A percentile compares a stretch with the other conserved stretches of the same genome.
phyloP scores from a whole-genome alignment of 2,329 filamentous ascomycete genomes.

The Pseudogymnoascus sp. region DNA sequence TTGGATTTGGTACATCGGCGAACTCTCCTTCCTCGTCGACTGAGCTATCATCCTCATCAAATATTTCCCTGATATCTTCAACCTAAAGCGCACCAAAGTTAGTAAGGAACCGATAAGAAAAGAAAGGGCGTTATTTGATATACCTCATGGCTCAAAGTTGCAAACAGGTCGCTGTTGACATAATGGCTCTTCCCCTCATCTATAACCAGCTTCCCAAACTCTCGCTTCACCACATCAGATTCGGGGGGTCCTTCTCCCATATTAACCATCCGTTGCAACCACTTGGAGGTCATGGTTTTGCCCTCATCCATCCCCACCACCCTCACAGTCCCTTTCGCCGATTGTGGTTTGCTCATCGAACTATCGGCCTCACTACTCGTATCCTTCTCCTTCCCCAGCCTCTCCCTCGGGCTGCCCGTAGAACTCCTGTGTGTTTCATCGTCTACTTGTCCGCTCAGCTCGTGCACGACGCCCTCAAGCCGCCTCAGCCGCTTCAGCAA shows the following conservation, averaged over 20 bases:
- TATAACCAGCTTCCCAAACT: constrained; percentile 59
- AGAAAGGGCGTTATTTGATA: constrained; percentile 16
- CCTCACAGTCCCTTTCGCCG: constrained; percentile 14
- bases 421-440: constrained; percentile 20
- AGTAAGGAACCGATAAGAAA: not conserved
- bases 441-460: constrained; percentile 53
- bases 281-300: constrained; percentile 19
- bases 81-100: constrained; percentile 12
- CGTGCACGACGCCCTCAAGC: constrained; percentile 68
- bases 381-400: not conserved
- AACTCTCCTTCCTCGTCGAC: constrained; percentile 18
- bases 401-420: not conserved
- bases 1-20: constrained; percentile 18
- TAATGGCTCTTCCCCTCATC: constrained; percentile 63
- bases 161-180: constrained; percentile 66
- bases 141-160: constrained; percentile 67
- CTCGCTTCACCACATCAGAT: constrained; percentile 32
- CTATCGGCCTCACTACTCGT: not conserved
- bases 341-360: not conserved
- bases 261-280: constrained; percentile 20
- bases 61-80: constrained; percentile 26
- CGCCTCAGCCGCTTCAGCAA: constrained; percentile 64
- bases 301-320: constrained; percentile 26
- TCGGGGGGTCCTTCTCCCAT: constrained; percentile 23
- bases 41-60: constrained; percentile 21